Conservation (phyloP, 306 rosid genomes). For the Rosa rugosa region DNA sequence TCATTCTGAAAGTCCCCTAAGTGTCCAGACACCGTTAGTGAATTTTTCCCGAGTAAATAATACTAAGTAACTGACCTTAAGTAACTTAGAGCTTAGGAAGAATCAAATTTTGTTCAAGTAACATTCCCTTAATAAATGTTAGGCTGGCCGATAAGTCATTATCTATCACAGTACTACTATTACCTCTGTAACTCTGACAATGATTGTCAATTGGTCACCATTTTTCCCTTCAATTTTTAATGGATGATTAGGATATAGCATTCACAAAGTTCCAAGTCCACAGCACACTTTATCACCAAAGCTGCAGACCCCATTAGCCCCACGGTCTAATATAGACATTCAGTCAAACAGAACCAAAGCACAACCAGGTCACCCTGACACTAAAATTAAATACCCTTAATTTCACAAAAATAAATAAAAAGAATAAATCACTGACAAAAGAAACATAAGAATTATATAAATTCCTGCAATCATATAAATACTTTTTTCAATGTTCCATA, state of each 20-base stretch:
- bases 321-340: constrained; percentile 28
- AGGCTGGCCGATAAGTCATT: neutral
- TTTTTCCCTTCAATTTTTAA: neutral
- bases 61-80: too few relatives aligned
- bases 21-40: too few relatives aligned
- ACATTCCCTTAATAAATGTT: neutral
- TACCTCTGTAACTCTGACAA: neutral
- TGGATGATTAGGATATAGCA: neutral
- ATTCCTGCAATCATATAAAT: constrained; percentile 32
- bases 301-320: constrained; percentile 29
- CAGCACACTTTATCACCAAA: constrained; percentile 3
- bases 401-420: constrained; percentile 7
- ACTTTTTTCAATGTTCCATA: constrained; percentile 2
- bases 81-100: too few relatives aligned
- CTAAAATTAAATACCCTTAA: neutral
- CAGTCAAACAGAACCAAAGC: constrained; percentile 42
- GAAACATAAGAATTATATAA: constrained; percentile 17
- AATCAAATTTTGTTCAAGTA: too few relatives aligned
- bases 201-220: neutral
- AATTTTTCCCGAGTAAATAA: too few relatives aligned
- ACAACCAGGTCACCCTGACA: constrained; percentile 16
- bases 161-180: neutral
- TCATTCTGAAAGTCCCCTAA: too few relatives aligned
- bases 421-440: constrained; percentile 4
- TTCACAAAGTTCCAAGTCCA: constrained; percentile 3